phyloP scores from a whole-genome alignment of 2,329 filamentous ascomycete genomes.

The Trichoderma harzianum region DNA sequence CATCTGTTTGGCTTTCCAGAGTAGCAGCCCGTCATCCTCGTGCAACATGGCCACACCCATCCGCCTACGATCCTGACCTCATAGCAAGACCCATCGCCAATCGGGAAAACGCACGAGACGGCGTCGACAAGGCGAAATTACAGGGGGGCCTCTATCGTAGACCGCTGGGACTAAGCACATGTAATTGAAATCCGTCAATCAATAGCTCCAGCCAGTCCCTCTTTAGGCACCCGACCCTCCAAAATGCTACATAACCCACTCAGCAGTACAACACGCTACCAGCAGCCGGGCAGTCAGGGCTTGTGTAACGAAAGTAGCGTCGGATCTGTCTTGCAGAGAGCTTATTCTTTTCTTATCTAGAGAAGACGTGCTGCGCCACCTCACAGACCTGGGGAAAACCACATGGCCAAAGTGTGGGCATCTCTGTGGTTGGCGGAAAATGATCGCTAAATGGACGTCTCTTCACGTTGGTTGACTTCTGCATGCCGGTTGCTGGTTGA shows the following conservation, averaged over 20 bases:
- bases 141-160: neutral
- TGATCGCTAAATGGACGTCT: neutral
- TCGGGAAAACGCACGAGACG: neutral
- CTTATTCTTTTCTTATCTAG: slow-evolving; percentile 9
- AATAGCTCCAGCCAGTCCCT: neutral
- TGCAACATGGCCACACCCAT: neutral
- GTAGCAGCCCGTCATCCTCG: neutral
- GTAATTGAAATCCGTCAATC: neutral
- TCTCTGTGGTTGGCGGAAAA: neutral
- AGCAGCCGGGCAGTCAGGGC: neutral
- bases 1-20: neutral
- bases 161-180: neutral
- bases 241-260: neutral
- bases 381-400: neutral
- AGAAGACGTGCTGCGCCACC: neutral
- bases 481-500: neutral
- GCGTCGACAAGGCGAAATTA: neutral
- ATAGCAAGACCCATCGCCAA: neutral
- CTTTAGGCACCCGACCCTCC: neutral
- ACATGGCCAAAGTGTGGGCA: neutral
- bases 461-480: neutral
- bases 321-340: slow-evolving; percentile 6
- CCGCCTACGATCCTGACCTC: neutral
- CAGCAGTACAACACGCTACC: neutral
- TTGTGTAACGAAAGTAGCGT: neutral